Conservation (phyloP, 2,329 filamentous ascomycete genomes). For the Xylaria sp. region DNA sequence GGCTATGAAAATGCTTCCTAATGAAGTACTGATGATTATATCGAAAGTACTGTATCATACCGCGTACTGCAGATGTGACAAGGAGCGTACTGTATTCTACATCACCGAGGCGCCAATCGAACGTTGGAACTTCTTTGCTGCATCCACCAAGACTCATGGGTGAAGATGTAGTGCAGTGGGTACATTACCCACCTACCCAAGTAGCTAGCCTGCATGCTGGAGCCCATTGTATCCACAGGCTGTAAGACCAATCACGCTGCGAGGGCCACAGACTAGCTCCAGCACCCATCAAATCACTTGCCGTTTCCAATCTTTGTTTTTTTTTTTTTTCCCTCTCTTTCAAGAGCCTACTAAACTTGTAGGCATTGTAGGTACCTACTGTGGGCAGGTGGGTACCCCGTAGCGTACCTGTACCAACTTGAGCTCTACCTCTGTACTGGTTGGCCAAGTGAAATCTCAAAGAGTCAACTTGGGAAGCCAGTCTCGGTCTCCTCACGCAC, state of each 20-base stretch:
- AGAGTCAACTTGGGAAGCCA: neutral
- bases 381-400: neutral
- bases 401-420: neutral
- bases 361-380: neutral
- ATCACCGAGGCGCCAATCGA: neutral
- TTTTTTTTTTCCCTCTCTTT: conserved; percentile 20
- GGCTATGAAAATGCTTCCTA: conserved; percentile 12
- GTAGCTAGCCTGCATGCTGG: neutral
- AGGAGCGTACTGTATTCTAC: neutral
- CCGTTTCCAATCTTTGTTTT: conserved; percentile 40
- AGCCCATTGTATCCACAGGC: conserved; percentile 21
- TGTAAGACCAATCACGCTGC: conserved; percentile 16
- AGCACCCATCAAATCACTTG: conserved; percentile 41
- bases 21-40: conserved; percentile 6
- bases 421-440: neutral
- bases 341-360: neutral
- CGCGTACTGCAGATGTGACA: neutral
- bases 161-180: neutral
- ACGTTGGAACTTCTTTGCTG: conserved; percentile 12
- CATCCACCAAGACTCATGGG: neutral
- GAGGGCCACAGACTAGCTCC: neutral
- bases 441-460: neutral
- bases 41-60: neutral
- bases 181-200: neutral
- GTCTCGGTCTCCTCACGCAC: neutral